These are phyloP conservation scores for Elongisporangium anandrum DNA, from an alignment of 352 stramenopile species.

Conservation along the genomic window DNA sequence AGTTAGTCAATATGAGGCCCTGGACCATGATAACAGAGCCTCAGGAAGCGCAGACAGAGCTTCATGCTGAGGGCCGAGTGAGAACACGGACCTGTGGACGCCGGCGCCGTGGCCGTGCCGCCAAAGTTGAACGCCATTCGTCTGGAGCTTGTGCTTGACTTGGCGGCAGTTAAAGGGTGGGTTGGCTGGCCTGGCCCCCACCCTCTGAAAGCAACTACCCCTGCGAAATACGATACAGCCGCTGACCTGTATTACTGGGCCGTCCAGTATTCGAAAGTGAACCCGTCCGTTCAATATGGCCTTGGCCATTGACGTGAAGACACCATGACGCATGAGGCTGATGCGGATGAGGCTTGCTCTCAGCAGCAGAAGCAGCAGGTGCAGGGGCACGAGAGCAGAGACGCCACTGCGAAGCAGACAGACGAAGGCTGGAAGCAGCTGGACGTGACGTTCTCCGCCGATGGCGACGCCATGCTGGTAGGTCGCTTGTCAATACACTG, in stretches of 20 bases:
- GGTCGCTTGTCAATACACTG: background rate
- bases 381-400: background rate
- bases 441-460: slow-evolving; percentile 23
- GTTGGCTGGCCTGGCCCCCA: background rate
- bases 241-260: background rate
- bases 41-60: background rate
- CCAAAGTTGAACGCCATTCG: background rate
- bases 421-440: slow-evolving; percentile 29
- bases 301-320: background rate
- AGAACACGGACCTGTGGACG: background rate
- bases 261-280: background rate
- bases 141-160: background rate
- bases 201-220: background rate
- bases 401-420: background rate
- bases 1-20: background rate
- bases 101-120: background rate
- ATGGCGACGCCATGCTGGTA: slow-evolving; percentile 47
- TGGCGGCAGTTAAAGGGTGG: background rate
- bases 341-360: no score
- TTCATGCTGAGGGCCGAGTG: background rate
- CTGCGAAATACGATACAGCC: background rate
- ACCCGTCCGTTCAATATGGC: background rate
- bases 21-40: background rate
- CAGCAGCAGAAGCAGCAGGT: background rate
- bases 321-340: background rate